Evolutionary conservation across 129 eudicot species (phyloP).

Genomic region (Centella asiatica): DNA sequence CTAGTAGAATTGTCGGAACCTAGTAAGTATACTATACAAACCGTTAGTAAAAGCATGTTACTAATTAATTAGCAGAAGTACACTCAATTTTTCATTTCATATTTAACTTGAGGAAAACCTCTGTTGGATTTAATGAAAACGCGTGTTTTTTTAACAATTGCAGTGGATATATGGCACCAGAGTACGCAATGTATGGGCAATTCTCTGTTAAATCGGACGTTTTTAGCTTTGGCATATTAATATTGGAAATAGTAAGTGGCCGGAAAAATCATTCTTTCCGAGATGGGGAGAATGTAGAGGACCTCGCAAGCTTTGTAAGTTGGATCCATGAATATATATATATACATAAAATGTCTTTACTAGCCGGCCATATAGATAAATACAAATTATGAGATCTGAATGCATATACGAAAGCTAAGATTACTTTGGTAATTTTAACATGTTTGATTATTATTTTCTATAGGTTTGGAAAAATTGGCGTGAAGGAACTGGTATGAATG

Average conservation of each 20-base stretch:
- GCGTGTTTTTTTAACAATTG: background rate
- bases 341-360: no score
- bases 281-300: slow-evolving; percentile 1
- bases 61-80: no score
- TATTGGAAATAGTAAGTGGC: slow-evolving; percentile 8
- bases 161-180: slow-evolving; percentile 13
- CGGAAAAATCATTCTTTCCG: slow-evolving; percentile 1
- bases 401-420: background rate
- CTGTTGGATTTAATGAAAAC: no score
- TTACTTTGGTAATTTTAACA: background rate
- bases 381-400: no score
- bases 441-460: background rate
- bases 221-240: slow-evolving; percentile 6
- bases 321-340: no score
- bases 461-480: slow-evolving; percentile 15
- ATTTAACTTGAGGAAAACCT: no score
- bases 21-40: slow-evolving; percentile 3
- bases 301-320: slow-evolving; percentile 7
- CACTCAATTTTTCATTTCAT: no score
- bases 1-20: slow-evolving; percentile 8
- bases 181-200: slow-evolving; percentile 10
- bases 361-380: no score
- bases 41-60: background rate
- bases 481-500: slow-evolving; percentile 5
- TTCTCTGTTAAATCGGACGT: slow-evolving; percentile 8